Conservation (phyloP, 2,329 filamentous ascomycete species). For the Sporothrix dimorphospora region DNA sequence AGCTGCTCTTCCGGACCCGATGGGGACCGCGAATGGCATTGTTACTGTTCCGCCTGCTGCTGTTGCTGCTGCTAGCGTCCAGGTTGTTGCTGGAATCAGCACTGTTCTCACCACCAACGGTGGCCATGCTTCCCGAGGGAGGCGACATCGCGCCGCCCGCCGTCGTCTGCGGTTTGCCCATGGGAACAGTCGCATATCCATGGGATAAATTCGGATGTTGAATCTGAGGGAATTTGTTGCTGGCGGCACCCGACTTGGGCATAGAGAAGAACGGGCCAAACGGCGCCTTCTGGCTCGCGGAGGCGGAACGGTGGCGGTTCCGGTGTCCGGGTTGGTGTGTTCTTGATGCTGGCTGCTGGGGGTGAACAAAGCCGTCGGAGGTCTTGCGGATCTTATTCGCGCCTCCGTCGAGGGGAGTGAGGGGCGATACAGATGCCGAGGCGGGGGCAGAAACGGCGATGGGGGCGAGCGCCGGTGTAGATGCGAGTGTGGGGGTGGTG, state of each 20-base stretch:
- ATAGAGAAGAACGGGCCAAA: slow-evolving; percentile 36
- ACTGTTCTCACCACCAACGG: background rate
- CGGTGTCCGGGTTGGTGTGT: slow-evolving; percentile 22
- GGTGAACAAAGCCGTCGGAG: slow-evolving; percentile 35
- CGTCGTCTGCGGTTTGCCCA: slow-evolving; percentile 22
- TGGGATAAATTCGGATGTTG: slow-evolving; percentile 35
- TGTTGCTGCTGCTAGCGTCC: slow-evolving; percentile 38
- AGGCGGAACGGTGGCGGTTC: slow-evolving; percentile 31
- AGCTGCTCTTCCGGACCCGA: slow-evolving; percentile 27
- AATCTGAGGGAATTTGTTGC: slow-evolving; percentile 35
- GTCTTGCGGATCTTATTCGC: slow-evolving; percentile 55
- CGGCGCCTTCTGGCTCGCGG: slow-evolving; percentile 38
- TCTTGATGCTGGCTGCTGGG: slow-evolving; percentile 28
- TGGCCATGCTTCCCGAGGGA: background rate
- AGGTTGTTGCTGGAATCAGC: slow-evolving; percentile 18
- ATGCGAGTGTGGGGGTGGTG: background rate
- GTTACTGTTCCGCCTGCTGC: slow-evolving; percentile 28
- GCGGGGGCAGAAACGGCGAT: slow-evolving; percentile 12
- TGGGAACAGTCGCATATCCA: slow-evolving; percentile 31
- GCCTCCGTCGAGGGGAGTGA: slow-evolving; percentile 33
- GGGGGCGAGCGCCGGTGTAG: background rate
- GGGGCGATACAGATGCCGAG: slow-evolving; percentile 29
- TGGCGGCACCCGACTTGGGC: slow-evolving; percentile 24
- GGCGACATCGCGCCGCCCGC: slow-evolving; percentile 23
- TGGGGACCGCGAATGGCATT: slow-evolving; percentile 34